Conservation (phyloP, 345 rosid genomes). For the Draba incana region DNA sequence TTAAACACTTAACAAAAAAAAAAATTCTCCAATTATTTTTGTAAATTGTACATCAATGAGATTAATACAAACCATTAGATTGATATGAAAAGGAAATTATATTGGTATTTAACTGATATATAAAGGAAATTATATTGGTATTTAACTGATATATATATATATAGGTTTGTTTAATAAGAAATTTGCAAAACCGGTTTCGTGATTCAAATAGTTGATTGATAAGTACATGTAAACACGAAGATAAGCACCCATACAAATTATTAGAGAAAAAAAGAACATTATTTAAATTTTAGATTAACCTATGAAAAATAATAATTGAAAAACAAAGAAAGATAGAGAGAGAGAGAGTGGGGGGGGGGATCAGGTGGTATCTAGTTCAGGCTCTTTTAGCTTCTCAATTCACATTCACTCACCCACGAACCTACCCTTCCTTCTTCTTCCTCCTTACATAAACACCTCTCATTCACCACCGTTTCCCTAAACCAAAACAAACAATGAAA, state of each 20-base stretch:
- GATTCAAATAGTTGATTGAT: constrained; percentile 11
- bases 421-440: constrained; percentile 30
- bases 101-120: too few species aligned
- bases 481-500: background rate
- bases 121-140: too few species aligned
- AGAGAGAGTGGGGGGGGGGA: constrained; percentile 17
- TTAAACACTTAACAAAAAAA: too few species aligned
- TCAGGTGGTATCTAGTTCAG: constrained; percentile 47
- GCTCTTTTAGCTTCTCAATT: constrained; percentile 21
- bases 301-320: background rate
- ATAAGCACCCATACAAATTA: constrained; percentile 29
- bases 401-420: constrained; percentile 34
- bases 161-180: too few species aligned
- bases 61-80: too few species aligned
- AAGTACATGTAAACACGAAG: constrained; percentile 37
- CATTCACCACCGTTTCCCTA: constrained; percentile 20
- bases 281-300: background rate
- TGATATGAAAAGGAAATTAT: too few species aligned
- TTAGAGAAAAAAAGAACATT: background rate
- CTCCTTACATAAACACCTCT: constrained; percentile 41
- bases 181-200: background rate
- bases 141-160: too few species aligned
- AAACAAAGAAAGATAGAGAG: background rate
- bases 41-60: too few species aligned
- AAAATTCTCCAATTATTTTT: too few species aligned